Conservation (phyloP, 345 rosid genomes). For the Draba incana region DNA sequence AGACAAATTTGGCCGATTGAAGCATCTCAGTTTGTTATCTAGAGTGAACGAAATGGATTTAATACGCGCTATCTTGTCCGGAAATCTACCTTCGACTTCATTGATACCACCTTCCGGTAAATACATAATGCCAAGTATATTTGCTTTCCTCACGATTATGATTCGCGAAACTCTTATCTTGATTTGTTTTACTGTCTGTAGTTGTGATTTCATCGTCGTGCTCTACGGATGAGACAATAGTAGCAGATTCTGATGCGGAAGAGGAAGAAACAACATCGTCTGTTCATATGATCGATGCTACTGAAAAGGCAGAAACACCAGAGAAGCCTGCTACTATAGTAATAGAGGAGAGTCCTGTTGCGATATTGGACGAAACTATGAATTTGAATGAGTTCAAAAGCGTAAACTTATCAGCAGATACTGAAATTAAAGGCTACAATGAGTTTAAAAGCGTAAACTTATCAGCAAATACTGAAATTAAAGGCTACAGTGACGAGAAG, state of each 20-base stretch:
- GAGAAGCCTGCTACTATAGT: slow-evolving; percentile 33
- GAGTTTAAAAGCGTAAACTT: slow-evolving; percentile 56
- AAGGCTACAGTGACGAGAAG: slow-evolving; percentile 30
- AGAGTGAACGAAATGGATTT: slow-evolving; percentile 74
- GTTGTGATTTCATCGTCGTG: slow-evolving; percentile 85
- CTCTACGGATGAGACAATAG: slow-evolving; percentile 94
- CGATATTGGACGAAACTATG: slow-evolving; percentile 42
- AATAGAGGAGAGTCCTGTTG: slow-evolving; percentile 38
- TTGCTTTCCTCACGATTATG: slow-evolving; percentile 10
- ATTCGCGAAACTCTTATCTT: slow-evolving; percentile 20
- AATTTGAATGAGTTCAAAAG: slow-evolving; percentile 52
- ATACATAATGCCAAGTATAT: slow-evolving; percentile 12
- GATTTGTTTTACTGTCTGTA: slow-evolving; percentile 42
- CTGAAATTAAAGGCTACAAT: slow-evolving; percentile 37
- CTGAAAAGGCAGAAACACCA: slow-evolving; percentile 40
- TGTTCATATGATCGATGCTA: slow-evolving; percentile 39
- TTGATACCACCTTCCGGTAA: slow-evolving; percentile 69
- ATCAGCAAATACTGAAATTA: slow-evolving; percentile 23
- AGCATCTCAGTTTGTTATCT: slow-evolving; percentile 56
- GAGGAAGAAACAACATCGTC: slow-evolving; percentile 54
- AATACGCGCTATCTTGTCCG: slow-evolving; percentile 67
- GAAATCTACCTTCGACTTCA: slow-evolving; percentile 58
- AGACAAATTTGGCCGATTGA: slow-evolving; percentile 49
- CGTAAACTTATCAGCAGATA: slow-evolving; percentile 44
- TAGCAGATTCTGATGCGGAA: slow-evolving; percentile 88